Evolutionary conservation across 2,329 filamentous ascomycete species (phyloP).

Genomic region (Pseudogymnoascus sp.): DNA sequence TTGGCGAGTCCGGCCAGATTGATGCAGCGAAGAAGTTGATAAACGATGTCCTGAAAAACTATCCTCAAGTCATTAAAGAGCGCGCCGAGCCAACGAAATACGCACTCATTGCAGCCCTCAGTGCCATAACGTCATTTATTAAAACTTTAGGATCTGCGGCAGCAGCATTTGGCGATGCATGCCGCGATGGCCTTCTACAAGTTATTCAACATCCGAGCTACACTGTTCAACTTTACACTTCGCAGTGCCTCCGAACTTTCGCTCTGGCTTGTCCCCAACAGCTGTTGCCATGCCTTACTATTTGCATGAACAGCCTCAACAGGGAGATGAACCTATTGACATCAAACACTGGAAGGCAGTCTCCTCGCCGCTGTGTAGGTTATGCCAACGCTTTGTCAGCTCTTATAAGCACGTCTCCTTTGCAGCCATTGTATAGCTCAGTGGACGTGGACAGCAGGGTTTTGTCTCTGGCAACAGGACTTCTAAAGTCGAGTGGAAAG

Average conservation of each 20-base stretch:
- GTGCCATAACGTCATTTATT: slow-evolving; percentile 71
- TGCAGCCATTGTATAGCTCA: slow-evolving; percentile 85
- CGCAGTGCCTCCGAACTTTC: slow-evolving; percentile 77
- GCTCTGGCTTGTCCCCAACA: slow-evolving; percentile 89
- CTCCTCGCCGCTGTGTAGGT: slow-evolving; percentile 75
- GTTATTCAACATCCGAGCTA: slow-evolving; percentile 93
- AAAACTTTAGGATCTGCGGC: slow-evolving; percentile 73
- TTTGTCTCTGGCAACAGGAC: slow-evolving; percentile 79
- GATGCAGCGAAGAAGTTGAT: slow-evolving; percentile 73
- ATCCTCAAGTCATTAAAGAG: slow-evolving; percentile 81
- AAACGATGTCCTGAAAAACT: slow-evolving; percentile 87
- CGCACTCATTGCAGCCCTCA: slow-evolving; percentile 68
- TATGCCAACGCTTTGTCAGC: slow-evolving; percentile 89
- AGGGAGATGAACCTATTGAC: slow-evolving; percentile 74
- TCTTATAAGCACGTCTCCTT: slow-evolving; percentile 78
- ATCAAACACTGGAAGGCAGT: slow-evolving; percentile 56
- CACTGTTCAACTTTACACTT: slow-evolving; percentile 85
- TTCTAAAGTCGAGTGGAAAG: slow-evolving; percentile 86
- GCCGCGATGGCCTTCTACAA: slow-evolving; percentile 79
- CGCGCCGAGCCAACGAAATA: slow-evolving; percentile 83
- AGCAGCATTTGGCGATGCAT: slow-evolving; percentile 69
- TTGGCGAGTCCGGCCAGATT: slow-evolving; percentile 84
- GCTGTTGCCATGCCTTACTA: slow-evolving; percentile 79
- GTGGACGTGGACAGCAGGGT: slow-evolving; percentile 92
- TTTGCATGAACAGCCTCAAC: slow-evolving; percentile 92